Percentiles rank a stretch among this genome's conserved stretches.
These are phyloP conservation scores for Yamadazyma taylorii DNA, from an alignment of 1,139 yeast genomes.

Conservation along the genomic window DNA sequence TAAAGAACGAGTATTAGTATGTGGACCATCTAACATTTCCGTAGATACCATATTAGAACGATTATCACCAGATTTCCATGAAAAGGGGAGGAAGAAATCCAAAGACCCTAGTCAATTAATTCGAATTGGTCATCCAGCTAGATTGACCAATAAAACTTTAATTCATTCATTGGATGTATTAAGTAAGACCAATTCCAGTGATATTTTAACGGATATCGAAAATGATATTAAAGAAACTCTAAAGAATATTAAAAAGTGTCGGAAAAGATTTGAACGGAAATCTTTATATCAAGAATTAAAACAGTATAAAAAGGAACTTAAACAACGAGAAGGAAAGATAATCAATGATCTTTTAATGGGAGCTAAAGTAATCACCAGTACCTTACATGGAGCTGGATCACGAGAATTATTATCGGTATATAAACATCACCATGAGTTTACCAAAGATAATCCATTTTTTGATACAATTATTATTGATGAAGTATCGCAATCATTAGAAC, in stretches of 20 bases:
- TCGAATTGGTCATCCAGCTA: slow-evolving; percentile 92
- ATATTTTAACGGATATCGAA: slow-evolving; percentile 65
- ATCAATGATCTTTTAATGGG: slow-evolving; percentile 56
- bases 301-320: slow-evolving; percentile 65
- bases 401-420: slow-evolving; percentile 58
- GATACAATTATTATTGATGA: slow-evolving; percentile 91
- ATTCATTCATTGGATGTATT: slow-evolving; percentile 78
- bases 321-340: slow-evolving; percentile 64
- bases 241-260: slow-evolving; percentile 61
- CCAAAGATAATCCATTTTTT: slow-evolving; percentile 46
- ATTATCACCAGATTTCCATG: slow-evolving; percentile 42
- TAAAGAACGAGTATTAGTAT: slow-evolving; percentile 74
- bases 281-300: slow-evolving; percentile 71
- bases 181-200: slow-evolving; percentile 55
- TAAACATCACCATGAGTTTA: slow-evolving; percentile 21
- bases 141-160: slow-evolving; percentile 62
- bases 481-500: slow-evolving; percentile 91
- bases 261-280: slow-evolving; percentile 62
- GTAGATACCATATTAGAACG: slow-evolving; percentile 91
- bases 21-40: slow-evolving; percentile 96
- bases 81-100: slow-evolving; percentile 18
- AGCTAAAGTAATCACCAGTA: slow-evolving; percentile 73
- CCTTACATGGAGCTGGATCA: slow-evolving; percentile 87
- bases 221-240: slow-evolving; percentile 67
- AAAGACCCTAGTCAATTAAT: slow-evolving; percentile 43